phyloP scores from a whole-genome alignment of 345 rosid species.

The Arabis hirsuta region DNA sequence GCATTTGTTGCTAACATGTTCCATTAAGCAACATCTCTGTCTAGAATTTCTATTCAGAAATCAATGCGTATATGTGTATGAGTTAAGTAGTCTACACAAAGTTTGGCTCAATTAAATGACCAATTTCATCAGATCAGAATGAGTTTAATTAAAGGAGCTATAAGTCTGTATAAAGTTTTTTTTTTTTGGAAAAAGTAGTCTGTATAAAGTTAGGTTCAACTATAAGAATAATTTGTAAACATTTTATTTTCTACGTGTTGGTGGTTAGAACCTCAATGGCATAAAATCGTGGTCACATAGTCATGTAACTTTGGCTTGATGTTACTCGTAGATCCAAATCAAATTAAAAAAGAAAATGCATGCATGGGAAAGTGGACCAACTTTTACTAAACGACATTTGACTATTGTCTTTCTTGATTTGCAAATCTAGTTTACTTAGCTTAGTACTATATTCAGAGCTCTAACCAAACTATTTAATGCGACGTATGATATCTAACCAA shows the following conservation, averaged over 20 bases:
- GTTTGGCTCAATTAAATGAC: neutral
- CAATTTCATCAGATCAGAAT: no score
- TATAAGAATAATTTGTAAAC: no score
- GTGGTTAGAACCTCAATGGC: constrained; percentile 1
- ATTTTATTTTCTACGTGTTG: neutral
- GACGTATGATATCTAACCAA: constrained; percentile 4
- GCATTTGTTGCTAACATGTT: no score
- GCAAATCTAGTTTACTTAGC: constrained; percentile 17
- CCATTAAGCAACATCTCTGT: no score
- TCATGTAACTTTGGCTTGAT: constrained; percentile 17
- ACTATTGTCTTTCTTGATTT: constrained; percentile 11
- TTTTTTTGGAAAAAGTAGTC: no score
- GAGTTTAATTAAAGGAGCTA: no score
- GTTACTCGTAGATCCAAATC: neutral
- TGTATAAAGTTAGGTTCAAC: no score
- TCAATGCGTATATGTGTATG: no score
- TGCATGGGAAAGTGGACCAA: constrained; percentile 37
- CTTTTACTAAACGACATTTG: constrained; percentile 28
- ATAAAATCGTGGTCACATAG: constrained; percentile 16
- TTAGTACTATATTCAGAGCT: neutral
- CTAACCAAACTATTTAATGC: constrained; percentile 21
- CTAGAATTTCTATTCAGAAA: no score
- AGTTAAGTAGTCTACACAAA: neutral
- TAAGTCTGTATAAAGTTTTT: no score
- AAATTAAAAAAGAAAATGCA: constrained; percentile 6